Percentiles rank a stretch among this genome's conserved stretches.
These are phyloP conservation scores for Zasmidium cellare DNA, from an alignment of 2,329 filamentous ascomycete species.

Conservation along the genomic window DNA sequence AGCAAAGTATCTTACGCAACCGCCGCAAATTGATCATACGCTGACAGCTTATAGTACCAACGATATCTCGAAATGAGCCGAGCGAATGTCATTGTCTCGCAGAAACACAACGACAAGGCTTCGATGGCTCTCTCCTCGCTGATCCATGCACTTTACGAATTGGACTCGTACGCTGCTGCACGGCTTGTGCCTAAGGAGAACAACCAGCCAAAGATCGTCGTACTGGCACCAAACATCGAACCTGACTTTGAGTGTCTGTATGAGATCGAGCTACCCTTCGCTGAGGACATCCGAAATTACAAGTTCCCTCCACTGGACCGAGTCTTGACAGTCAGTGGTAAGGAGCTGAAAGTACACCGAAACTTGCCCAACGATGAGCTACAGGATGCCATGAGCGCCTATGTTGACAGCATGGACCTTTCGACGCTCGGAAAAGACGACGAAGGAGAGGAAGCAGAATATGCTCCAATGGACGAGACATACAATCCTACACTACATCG, in stretches of 20 bases:
- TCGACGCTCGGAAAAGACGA: constrained; percentile 70
- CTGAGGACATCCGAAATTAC: constrained; percentile 88
- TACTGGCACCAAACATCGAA: constrained; percentile 80
- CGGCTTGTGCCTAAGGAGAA: constrained; percentile 82
- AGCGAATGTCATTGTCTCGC: constrained; percentile 72
- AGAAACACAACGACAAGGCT: constrained; percentile 77
- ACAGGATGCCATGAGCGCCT: constrained; percentile 79
- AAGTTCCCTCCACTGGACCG: constrained; percentile 87
- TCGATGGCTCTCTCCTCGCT: constrained; percentile 84
- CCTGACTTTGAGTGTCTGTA: constrained; percentile 79
- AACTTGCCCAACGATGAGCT: constrained; percentile 77
- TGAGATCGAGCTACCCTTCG: constrained; percentile 87
- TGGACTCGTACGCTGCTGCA: constrained; percentile 82
- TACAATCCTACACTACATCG: constrained; percentile 87
- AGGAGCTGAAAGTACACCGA: constrained; percentile 75
- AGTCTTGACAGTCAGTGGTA: constrained; percentile 83
- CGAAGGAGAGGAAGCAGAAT: constrained; percentile 67
- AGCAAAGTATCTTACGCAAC: not conserved
- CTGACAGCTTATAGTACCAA: constrained; percentile 57
- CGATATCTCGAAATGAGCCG: constrained; percentile 84
- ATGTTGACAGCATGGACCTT: constrained; percentile 91
- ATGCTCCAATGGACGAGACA: constrained; percentile 74
- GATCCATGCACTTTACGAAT: constrained; percentile 80
- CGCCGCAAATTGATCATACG: not conserved
- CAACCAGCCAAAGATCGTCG: constrained; percentile 72